These are phyloP conservation scores for Chrysopogon serrulatus DNA, from an alignment of 176 grass and related monocot genomes.

Conservation along the genomic window DNA sequence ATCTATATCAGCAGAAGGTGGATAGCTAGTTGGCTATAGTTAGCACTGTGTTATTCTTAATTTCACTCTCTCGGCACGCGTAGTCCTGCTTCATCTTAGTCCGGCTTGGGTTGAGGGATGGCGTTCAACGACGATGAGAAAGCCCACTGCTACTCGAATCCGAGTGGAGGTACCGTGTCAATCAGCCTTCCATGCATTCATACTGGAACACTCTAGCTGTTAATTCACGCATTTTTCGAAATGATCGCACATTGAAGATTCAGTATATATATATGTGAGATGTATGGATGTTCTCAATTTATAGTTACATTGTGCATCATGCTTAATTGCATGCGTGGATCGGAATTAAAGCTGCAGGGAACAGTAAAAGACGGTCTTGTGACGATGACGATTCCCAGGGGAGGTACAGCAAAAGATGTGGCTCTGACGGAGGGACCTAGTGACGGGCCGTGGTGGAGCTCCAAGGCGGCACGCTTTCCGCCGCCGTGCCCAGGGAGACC, in stretches of 20 bases:
- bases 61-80: no score
- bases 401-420: not conserved
- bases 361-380: not conserved
- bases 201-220: no score
- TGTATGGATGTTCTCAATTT: not conserved
- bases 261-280: no score
- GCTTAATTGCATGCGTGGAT: no score
- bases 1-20: no score
- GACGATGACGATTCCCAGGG: not conserved
- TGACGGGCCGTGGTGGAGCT: conserved; percentile 1
- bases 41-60: no score
- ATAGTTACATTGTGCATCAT: no score
- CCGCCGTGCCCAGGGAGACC: not conserved
- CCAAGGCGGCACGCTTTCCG: not conserved
- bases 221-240: not conserved
- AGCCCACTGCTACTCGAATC: not conserved
- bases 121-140: not conserved
- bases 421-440: not conserved
- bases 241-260: not conserved
- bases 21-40: no score
- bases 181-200: no score
- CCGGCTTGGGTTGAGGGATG: not conserved
- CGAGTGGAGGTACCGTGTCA: not conserved
- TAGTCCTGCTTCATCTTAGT: no score
- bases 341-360: not conserved